Base-by-base conservation (phyloP, 1,284 basidiomycete genomes). In the Ceraceosorus guamensis region DNA sequence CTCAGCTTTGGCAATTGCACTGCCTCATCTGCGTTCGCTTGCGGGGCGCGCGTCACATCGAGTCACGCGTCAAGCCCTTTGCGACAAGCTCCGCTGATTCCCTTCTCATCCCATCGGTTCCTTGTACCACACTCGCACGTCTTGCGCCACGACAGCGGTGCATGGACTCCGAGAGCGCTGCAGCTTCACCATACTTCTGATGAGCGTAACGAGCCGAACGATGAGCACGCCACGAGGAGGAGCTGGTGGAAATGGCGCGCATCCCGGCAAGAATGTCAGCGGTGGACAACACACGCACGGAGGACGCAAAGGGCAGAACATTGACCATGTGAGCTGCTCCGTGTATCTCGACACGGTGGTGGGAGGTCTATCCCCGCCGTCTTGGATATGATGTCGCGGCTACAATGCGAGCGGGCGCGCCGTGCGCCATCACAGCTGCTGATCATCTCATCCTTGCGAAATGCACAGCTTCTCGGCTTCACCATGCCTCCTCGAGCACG, bases 401-500 rank as follows among this genome's bases (percentile, higher is more conserved):
- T n/a, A 41, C 37, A 8, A n/a, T 14, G 34, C 41, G 18, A 8
- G 14, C 45, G 45, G 14, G 45, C 45, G 30, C 14, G 11, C 45
- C 11, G n/a, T 14, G 45, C n/a, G n/a, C n/a, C n/a, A n/a, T n/a
- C n/a, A n/a, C n/a, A n/a, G n/a, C n/a, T n/a, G n/a, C n/a, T n/a
- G n/a, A n/a, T n/a, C n/a, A n/a, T n/a, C 37, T 33, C 32, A 14
- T 24, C 43, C 18, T 46, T 13, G 5, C 39, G n/a, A 8, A 30
- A n/a, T n/a, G n/a, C 43, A 10, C 56, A 72, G 51, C 54, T 74
- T 37, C 65, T 75, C 52, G 65, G 71, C 41, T 75, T 75, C 57
- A 74, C 73, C 16, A 44, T 75, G 24, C 73, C 73, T 8, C 70
- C 72, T 4, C 61, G 73, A 18, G 63, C 65, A 45, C 56, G 65